Evolutionary conservation across 164 flowering plant species (phyloP).

Genomic region (Stephania cephalantha): DNA sequence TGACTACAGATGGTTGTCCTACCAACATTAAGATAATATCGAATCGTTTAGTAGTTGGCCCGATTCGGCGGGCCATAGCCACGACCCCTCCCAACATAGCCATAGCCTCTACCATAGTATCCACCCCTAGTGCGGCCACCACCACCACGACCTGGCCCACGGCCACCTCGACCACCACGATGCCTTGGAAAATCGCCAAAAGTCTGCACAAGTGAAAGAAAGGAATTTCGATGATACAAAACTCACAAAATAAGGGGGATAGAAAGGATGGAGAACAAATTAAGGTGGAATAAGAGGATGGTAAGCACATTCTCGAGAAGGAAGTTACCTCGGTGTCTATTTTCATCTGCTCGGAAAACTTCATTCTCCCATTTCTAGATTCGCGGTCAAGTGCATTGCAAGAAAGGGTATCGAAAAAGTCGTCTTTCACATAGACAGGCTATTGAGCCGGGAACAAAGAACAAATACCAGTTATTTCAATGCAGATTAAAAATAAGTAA

Average conservation of each 20-base stretch:
- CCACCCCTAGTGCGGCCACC: conserved; percentile 53
- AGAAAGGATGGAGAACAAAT: neutral
- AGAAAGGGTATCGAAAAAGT: conserved; percentile 79
- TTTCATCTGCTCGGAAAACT: conserved; percentile 65
- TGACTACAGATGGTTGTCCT: neutral
- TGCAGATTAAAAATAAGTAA: neutral
- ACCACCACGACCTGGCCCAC: conserved; percentile 58
- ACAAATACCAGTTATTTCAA: neutral
- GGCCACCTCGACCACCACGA: conserved; percentile 70
- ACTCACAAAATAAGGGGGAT: neutral
- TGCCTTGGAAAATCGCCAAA: conserved; percentile 68
- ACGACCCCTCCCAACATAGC: conserved; percentile 57
- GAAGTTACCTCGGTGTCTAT: conserved; percentile 68
- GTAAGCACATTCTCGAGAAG: neutral
- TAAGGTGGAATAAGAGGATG: neutral
- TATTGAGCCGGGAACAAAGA: conserved; percentile 13
- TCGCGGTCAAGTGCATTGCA: conserved; percentile 47
- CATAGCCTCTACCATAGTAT: conserved; percentile 59
- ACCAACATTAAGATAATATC: neutral
- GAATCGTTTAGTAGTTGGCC: conserved; percentile 13
- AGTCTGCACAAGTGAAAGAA: conserved; percentile 40
- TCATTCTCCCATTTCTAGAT: conserved; percentile 46
- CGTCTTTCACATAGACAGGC: conserved; percentile 82
- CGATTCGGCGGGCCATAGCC: conserved; percentile 20
- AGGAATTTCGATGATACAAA: neutral